These are phyloP conservation scores for Pythium biforme DNA, from an alignment of 352 stramenopile species.

Conservation along the genomic window DNA sequence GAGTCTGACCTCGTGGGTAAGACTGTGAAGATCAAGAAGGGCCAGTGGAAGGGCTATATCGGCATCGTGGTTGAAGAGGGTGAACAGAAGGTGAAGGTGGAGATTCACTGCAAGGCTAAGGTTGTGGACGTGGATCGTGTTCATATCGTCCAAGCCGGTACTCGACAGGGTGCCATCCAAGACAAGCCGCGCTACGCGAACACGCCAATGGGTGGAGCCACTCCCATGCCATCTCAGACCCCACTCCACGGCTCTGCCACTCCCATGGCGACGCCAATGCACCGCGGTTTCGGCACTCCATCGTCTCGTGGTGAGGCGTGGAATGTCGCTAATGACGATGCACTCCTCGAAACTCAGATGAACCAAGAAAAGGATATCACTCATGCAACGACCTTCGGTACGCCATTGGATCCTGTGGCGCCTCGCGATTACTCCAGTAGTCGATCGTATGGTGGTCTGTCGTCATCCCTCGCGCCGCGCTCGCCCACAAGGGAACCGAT, in stretches of 20 bases:
- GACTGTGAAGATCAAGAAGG: constrained; percentile 91
- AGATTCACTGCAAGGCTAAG: constrained; percentile 90
- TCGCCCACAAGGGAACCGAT: constrained; percentile 69
- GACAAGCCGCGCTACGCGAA: constrained; percentile 55
- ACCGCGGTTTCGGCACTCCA: constrained; percentile 77
- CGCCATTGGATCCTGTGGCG: constrained; percentile 72
- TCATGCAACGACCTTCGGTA: constrained; percentile 84
- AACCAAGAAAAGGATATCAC: constrained; percentile 90
- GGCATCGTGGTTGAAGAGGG: constrained; percentile 89
- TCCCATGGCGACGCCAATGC: constrained; percentile 84
- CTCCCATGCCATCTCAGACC: constrained; percentile 79
- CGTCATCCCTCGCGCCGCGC: constrained; percentile 52
- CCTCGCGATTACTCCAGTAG: constrained; percentile 61
- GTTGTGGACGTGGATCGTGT: constrained; percentile 85
- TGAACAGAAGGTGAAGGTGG: constrained; percentile 90
- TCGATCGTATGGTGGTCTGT: constrained; percentile 50
- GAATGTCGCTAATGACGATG: constrained; percentile 88
- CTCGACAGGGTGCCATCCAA: constrained; percentile 70
- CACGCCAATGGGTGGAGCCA: constrained; percentile 76
- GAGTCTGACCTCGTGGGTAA: constrained; percentile 86
- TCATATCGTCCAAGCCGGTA: constrained; percentile 74
- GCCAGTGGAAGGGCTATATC: constrained; percentile 91
- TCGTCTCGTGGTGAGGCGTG: constrained; percentile 76
- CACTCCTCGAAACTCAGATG: constrained; percentile 81
- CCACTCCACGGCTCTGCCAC: constrained; percentile 86